These are phyloP conservation scores for Debaryomyces tyrocola DNA, from an alignment of 805 yeast species.

Conservation along the genomic window DNA sequence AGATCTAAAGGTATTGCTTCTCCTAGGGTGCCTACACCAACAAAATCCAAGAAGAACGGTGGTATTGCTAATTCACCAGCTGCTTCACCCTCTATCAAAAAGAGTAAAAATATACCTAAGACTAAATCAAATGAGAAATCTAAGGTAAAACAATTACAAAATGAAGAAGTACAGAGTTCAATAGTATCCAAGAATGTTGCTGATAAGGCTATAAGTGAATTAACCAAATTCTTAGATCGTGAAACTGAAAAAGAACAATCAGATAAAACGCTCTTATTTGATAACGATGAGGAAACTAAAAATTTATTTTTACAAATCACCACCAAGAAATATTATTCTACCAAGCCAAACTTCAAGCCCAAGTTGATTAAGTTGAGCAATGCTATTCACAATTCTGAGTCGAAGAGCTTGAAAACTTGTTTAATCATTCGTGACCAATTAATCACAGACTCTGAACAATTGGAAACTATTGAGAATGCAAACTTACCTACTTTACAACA, in stretches of 20 bases:
- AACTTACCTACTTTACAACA: slow-evolving; percentile 46
- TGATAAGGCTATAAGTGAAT: slow-evolving; percentile 59
- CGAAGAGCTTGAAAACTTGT: slow-evolving; percentile 55
- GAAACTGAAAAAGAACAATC: slow-evolving; percentile 30
- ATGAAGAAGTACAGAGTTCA: slow-evolving; percentile 9
- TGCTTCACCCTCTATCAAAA: slow-evolving; percentile 23
- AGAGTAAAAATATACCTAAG: slow-evolving; percentile 14
- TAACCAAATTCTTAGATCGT: slow-evolving; percentile 56
- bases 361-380: slow-evolving; percentile 47
- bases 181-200: slow-evolving; percentile 22
- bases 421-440: slow-evolving; percentile 65
- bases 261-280: slow-evolving; percentile 48
- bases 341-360: slow-evolving; percentile 60
- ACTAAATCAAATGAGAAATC: slow-evolving; percentile 7
- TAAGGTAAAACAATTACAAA: slow-evolving; percentile 5
- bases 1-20: slow-evolving; percentile 28
- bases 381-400: slow-evolving; percentile 38
- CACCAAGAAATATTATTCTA: slow-evolving; percentile 62
- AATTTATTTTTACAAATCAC: slow-evolving; percentile 61
- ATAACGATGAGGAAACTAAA: slow-evolving; percentile 53
- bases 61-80: slow-evolving; percentile 17
- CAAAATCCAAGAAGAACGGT: slow-evolving; percentile 21
- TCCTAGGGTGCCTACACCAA: slow-evolving; percentile 25
- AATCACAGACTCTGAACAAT: slow-evolving; percentile 42
- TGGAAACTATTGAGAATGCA: slow-evolving; percentile 48